Base-by-base conservation (phyloP, 1,284 basidiomycete genomes). In the Leccinum ponderosum region DNA sequence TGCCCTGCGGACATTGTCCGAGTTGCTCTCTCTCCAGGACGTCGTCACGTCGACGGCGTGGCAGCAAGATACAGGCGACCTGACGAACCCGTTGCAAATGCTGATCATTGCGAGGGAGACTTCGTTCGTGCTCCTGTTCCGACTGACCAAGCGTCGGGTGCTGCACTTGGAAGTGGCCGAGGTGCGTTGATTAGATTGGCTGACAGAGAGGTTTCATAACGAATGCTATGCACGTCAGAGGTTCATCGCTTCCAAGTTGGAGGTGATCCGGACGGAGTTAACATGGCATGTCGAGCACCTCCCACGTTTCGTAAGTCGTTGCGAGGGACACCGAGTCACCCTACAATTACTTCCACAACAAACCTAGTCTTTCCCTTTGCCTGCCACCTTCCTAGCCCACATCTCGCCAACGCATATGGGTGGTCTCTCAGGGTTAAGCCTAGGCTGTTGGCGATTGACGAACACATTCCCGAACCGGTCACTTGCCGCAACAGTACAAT, bases 121-220 rank as follows among this genome's bases (percentile, higher is more conserved):
- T 1, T 66, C 69, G 50, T 69, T 68, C 20, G 62, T 71, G 52
- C 55, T 69, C 12, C 66, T 69, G 17, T 1, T 69, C 9, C 59
- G 68, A 15, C 33, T 69, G 6, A 70, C 71, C 0, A 60, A 59
- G 47, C 12, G 6, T 7, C 66, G 69, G 2, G 66, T 73, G 15
- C 61, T 69, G 33, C 66, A 69, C 4, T 29, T 69, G 39, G 69
- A 70, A 39, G 71, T 70, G 48, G 68, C 70, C 59, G 71, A 73
- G 58, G 71, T 70, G 29, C 53, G 71, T 56, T 0, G 3, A 17
- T 52, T 27, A 1, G 31, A 42, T 39, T 1, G 27, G 8, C 11
- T 4, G 14, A 35, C 39, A 4, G 37, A 47, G 3, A 20, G 15
- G 17, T 27, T 14, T 17, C 9, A 7, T 35, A 20, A 27, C 12